These are phyloP conservation scores for Rossbeevera mucosa DNA, from an alignment of 768 basidiomycete genomes.

Conservation along the genomic window DNA sequence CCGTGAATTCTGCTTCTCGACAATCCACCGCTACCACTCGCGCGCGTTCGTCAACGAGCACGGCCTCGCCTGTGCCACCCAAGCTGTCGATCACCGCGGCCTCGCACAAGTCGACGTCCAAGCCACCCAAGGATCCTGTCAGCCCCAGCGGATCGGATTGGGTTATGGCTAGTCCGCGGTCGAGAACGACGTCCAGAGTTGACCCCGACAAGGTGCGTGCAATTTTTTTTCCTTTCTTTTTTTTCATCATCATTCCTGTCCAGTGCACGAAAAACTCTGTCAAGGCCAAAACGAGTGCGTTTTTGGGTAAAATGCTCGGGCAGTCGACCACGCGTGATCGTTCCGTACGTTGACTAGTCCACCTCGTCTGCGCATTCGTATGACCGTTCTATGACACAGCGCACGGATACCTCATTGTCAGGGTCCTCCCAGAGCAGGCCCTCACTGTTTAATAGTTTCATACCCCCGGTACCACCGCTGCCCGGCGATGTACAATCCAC, in stretches of 20 bases:
- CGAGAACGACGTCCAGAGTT: slow-evolving; percentile 39
- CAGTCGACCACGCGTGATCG: slow-evolving; percentile 62
- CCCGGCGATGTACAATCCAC: slow-evolving; percentile 41
- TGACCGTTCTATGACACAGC: slow-evolving; percentile 39
- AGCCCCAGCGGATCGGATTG: slow-evolving; percentile 41
- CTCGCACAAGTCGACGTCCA: slow-evolving; percentile 19
- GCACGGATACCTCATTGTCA: slow-evolving; percentile 46
- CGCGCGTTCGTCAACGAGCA: slow-evolving; percentile 41
- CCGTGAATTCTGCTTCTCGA: slow-evolving; percentile 27
- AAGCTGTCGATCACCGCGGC: slow-evolving; percentile 34
- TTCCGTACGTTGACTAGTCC: slow-evolving; percentile 44
- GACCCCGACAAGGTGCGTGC: slow-evolving; percentile 45
- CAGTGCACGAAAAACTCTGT: slow-evolving; percentile 55
- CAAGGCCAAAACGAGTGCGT: slow-evolving; percentile 73
- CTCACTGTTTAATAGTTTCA: slow-evolving; percentile 35
- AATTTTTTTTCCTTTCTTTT: background rate
- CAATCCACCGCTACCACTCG: slow-evolving; percentile 29
- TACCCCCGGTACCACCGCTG: slow-evolving; percentile 43
- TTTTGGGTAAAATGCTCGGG: slow-evolving; percentile 76
- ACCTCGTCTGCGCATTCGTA: slow-evolving; percentile 8
- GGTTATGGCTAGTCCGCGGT: slow-evolving; percentile 45
- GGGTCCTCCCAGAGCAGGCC: slow-evolving; percentile 23
- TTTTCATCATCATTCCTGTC: background rate
- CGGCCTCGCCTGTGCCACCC: slow-evolving; percentile 29
- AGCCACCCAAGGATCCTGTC: slow-evolving; percentile 25